Evolutionary conservation across 805 yeast species (phyloP), one percentile per base, ranked within the genome.

Genomic region (Priceomyces medius): DNA sequence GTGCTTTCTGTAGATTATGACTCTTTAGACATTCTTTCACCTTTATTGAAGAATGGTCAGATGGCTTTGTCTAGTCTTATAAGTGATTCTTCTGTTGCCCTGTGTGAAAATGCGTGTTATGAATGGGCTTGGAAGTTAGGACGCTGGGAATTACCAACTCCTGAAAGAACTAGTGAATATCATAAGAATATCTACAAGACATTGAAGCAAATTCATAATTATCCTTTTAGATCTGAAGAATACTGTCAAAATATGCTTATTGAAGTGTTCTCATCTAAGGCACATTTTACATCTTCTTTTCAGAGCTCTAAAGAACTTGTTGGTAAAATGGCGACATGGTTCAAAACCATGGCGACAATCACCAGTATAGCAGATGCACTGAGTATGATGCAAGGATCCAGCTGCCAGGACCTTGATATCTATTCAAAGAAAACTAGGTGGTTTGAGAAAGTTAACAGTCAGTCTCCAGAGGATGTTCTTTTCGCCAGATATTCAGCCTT

Each of bases 71-170:
- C 90, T 0, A 69, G 66, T 24, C 47, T 78, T n/a, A 58, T 73
- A 7, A 59, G 63, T 28, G 59, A 62, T 7, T 49, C 46, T n/a
- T 23, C 47, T 2, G 32, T 40, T 20, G 23, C 35, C 10, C 21
- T 18, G 9, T 14, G 8, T 7, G 35, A 38, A 14, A 35, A 23
- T 3, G 57, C 58, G 18, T 43, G 61, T 1, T 85, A 74, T 55
- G 80, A 76, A 43, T 81, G 88, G 79, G 77, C 81, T 1, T 83
- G 96, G 88, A 85, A 85, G 53, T 60, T 90, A 31, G 77, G 74
- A 32, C 76, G 78, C 37, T 90, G 97, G 97, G 84, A 83, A 40
- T 45, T 85, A 1, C 87, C 95, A 0, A 46, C 56, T 0, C 71
- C 81, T 1, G 56, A 53, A 2, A 48, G 44, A 0, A 55, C 74